Percentiles rank a stretch among this genome's conserved stretches.
phyloP scores from a whole-genome alignment of 495 filamentous ascomycete species.

The Penicillium longicatenatum region DNA sequence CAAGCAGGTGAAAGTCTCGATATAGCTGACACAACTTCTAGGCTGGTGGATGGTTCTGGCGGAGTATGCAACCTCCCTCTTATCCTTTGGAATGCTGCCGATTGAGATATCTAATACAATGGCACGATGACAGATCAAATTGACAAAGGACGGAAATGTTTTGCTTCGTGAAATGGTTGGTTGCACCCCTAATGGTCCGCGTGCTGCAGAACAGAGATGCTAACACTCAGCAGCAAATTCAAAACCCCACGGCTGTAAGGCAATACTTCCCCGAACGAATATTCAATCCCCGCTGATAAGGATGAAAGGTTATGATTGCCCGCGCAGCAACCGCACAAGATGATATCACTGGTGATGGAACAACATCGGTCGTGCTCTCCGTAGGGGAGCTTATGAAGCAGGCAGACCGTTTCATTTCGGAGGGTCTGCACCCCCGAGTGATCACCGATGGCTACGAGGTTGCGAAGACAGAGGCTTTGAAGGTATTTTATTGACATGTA shows the following conservation, averaged over 20 bases:
- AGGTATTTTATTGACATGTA: slow-evolving; percentile 46
- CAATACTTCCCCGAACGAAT: slow-evolving; percentile 13
- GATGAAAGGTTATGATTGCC: slow-evolving; percentile 87
- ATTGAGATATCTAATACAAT: slow-evolving; percentile 17
- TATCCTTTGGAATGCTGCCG: slow-evolving; percentile 11
- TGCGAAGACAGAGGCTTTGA: slow-evolving; percentile 89
- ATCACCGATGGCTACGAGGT: slow-evolving; percentile 98
- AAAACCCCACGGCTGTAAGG: slow-evolving; percentile 83
- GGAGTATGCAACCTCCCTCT: slow-evolving; percentile 60
- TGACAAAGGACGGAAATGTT: slow-evolving; percentile 98
- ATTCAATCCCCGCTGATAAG: slow-evolving; percentile 28
- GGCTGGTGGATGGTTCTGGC: slow-evolving; percentile 94
- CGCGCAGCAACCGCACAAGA: slow-evolving; percentile 97
- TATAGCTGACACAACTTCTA: slow-evolving; percentile 44
- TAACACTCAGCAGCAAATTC: slow-evolving; percentile 63
- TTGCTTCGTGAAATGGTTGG: slow-evolving; percentile 93
- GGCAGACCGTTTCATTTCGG: slow-evolving; percentile 89
- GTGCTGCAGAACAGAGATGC: slow-evolving; percentile 15
- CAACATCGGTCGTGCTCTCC: slow-evolving; percentile 91
- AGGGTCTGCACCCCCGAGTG: slow-evolving; percentile 92
- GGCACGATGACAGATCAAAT: slow-evolving; percentile 72
- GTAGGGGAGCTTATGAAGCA: slow-evolving; percentile 98
- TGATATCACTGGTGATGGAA: slow-evolving; percentile 97
- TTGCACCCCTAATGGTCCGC: slow-evolving; percentile 3
- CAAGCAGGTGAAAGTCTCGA: slow-evolving; percentile 3